Base-by-base conservation (phyloP, 495 filamentous ascomycete species). In the Pyrenopolyporus hunteri region DNA sequence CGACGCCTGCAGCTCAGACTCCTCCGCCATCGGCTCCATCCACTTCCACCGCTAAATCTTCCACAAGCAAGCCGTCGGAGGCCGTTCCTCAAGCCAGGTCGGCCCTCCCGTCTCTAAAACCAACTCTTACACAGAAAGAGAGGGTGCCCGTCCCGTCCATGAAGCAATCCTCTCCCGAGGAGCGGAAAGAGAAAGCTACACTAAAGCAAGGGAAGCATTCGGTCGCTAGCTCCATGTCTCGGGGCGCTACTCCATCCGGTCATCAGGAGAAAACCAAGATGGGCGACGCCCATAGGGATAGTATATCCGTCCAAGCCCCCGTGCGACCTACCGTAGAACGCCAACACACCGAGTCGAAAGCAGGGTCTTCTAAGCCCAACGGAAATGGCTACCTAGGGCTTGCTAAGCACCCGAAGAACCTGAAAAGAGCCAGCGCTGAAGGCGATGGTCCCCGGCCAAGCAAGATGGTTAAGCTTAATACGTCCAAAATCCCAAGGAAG, bases 381-480 rank as follows among this genome's bases (percentile, higher is more conserved):
- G 63, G 49, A n/a, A 66, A 57, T 22, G 43, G 51, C 2, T 57
- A 45, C 6, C 54, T 55, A 37, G 40, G 54, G 14, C 63, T 50
- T 6, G 20, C 57, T 1, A 70, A 68, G 26, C 36, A 48, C 32
- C n/a, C 61, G 5, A 66, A 59, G 26, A 40, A 55, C 22, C 52
- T 57, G 0, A 72, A 72, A 23, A 54, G 70, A 9, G 48, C 64
- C 8, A 71, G 66, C 19, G 59, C 63, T 2, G 69, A 69, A 25
- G 58, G 56, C 17, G 70, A 57, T 10, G 52, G 55, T 6, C 65
- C 70, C n/a, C 69, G 72, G 17, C 72, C 74, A 2, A 75, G 71
- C 37, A 80, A 80, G 54, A 28, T 74, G 2, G 59, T 70, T n/a
- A 75, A 72, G 29, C 70, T 71, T 0, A 54, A 74, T 6, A 70